Evolutionary conservation across 306 rosid species (phyloP), one percentile per base, ranked within the genome.

Genomic region (Carpinus fangiana): DNA sequence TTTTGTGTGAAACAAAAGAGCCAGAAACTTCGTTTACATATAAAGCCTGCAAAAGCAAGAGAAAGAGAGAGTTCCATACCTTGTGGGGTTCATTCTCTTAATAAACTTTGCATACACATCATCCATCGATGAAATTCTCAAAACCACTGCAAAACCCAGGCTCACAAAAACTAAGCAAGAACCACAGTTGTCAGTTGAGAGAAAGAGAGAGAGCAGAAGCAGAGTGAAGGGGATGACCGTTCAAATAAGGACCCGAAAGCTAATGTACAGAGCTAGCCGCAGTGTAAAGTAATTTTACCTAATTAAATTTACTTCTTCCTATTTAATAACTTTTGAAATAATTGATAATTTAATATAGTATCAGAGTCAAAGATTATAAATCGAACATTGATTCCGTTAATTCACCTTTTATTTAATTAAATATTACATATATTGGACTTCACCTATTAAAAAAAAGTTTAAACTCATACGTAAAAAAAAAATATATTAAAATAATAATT

Each of bases 31-130:
- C 14, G 38, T 62, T 31, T 14, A 14, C 45, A 28, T 62, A 20
- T 56, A 62, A 62, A 12, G 45, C 6, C 13, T 16, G 17, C 31
- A 62, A 13, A 34, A 5, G 45, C n/a, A 8, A 64, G 46, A 31
- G 34, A 64, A 11, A 66, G 14, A 57, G 23, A 62, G 72, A 8
- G 26, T 8, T 36, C 13, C 72, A 38, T 66, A 34, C 72, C 51
- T 66, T 41, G 72, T 17, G 26, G 72, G 72, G 51, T 66, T 66
- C 72, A 66, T 36, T 66, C 72, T 66, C 26, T 12, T 18, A 17
- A 66, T 66, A n/a, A 66, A 66, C 28, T 66, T 66, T 18, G 26
- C 72, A 38, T 17, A 36, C 72, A 66, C 72, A 38, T 66, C 72
- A 36, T 66, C 72, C 50, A 38, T 61, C 38, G 51, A 17, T 38